Percentiles rank a stretch among this genome's conserved stretches.
phyloP scores from a whole-genome alignment of 176 grass and related monocot genomes.

The Saccharum officinarum region DNA sequence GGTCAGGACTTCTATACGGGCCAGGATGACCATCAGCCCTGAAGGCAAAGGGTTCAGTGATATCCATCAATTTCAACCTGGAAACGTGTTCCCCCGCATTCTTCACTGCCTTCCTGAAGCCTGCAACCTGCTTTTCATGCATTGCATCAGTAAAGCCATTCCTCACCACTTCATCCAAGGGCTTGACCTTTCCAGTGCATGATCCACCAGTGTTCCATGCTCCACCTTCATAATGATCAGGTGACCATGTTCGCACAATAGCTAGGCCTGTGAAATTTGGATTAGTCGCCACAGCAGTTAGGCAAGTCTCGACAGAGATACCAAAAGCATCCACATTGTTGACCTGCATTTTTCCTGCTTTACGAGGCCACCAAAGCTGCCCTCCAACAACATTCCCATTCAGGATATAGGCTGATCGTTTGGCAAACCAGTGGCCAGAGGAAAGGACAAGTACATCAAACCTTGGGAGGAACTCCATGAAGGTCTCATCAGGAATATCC shows the following conservation, averaged over 20 bases:
- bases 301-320: conserved; percentile 74
- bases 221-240: conserved; percentile 91
- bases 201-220: conserved; percentile 94
- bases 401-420: conserved; percentile 68
- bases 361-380: conserved; percentile 85
- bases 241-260: conserved; percentile 81
- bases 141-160: conserved; percentile 82
- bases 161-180: conserved; percentile 50
- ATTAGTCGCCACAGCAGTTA: conserved; percentile 64
- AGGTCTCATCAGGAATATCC: conserved; percentile 76
- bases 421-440: conserved; percentile 95
- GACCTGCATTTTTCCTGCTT: conserved; percentile 67
- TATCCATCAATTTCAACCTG: conserved; percentile 85
- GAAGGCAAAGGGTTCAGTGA: conserved; percentile 73
- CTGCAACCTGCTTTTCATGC: conserved; percentile 65
- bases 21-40: conserved; percentile 90
- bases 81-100: conserved; percentile 49
- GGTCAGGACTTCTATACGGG: conserved; percentile 79
- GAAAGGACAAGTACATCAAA: conserved; percentile 96
- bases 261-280: conserved; percentile 84
- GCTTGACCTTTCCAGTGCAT: conserved; percentile 78
- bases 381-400: conserved; percentile 73
- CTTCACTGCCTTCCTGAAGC: conserved; percentile 62
- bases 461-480: conserved; percentile 72
- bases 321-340: conserved; percentile 84